Evolutionary conservation across 2,329 filamentous ascomycete species (phyloP).

Genomic region (Aureobasidium namibiae): DNA sequence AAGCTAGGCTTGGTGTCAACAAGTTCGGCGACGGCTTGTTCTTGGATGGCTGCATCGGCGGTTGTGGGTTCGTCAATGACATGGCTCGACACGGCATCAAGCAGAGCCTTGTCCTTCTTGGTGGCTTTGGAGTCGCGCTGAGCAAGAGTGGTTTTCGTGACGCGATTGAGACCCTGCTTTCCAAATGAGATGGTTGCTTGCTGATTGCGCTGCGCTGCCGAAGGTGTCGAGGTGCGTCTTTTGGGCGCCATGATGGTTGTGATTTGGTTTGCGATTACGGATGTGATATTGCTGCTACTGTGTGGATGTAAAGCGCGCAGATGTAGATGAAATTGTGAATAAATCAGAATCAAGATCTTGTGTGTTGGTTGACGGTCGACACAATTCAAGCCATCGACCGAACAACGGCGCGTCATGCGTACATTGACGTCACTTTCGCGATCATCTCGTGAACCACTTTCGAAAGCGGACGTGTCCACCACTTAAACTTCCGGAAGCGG

Average conservation of each 20-base stretch:
- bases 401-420: constrained; percentile 4
- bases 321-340: background rate
- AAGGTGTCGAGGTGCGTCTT: constrained; percentile 29
- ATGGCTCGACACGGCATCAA: constrained; percentile 19
- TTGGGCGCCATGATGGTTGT: constrained; percentile 36
- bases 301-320: background rate
- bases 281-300: background rate
- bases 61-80: constrained; percentile 30
- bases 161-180: constrained; percentile 38
- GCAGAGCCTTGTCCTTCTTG: constrained; percentile 32
- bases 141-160: constrained; percentile 48
- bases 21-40: constrained; percentile 28
- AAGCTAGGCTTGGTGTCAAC: constrained; percentile 15
- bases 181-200: constrained; percentile 59
- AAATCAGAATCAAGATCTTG: background rate
- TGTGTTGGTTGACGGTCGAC: background rate
- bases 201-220: constrained; percentile 38
- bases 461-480: background rate
- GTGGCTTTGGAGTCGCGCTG: constrained; percentile 27
- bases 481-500: background rate
- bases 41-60: constrained; percentile 30
- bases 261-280: background rate
- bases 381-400: background rate
- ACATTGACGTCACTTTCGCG: background rate
- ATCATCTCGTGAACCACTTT: background rate